phyloP scores from a whole-genome alignment of 2,329 filamentous ascomycete species.

The Alternaria brassicicola region DNA sequence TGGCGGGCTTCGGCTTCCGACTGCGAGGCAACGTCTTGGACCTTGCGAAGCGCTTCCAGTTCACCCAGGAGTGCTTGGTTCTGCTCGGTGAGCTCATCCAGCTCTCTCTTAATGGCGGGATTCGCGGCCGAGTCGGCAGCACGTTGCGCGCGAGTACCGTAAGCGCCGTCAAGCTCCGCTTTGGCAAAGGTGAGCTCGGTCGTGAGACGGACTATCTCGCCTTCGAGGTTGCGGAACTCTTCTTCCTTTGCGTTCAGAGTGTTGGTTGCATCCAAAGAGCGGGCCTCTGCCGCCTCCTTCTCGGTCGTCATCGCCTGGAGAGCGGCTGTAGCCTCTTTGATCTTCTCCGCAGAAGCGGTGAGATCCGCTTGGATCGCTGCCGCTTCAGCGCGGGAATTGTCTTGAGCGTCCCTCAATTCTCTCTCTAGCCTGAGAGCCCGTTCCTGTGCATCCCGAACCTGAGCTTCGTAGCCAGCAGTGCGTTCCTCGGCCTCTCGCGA shows the following conservation, averaged over 20 bases:
- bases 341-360: slow-evolving; percentile 40
- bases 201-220: slow-evolving; percentile 68
- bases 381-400: slow-evolving; percentile 44
- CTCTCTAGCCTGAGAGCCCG: slow-evolving; percentile 42
- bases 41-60: slow-evolving; percentile 51
- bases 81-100: slow-evolving; percentile 60
- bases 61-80: slow-evolving; percentile 52
- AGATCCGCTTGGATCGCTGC: slow-evolving; percentile 48
- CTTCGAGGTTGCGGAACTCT: slow-evolving; percentile 57
- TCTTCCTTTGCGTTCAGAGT: slow-evolving; percentile 43
- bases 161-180: slow-evolving; percentile 92
- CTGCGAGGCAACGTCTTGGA: slow-evolving; percentile 44
- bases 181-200: slow-evolving; percentile 88
- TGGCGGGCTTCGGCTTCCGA: slow-evolving; percentile 46
- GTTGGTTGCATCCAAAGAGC: slow-evolving; percentile 36
- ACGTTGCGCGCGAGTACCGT: slow-evolving; percentile 75
- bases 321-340: slow-evolving; percentile 34
- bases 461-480: slow-evolving; percentile 40
- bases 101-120: slow-evolving; percentile 64
- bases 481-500: slow-evolving; percentile 31
- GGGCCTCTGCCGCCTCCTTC: slow-evolving; percentile 43
- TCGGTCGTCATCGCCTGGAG: slow-evolving; percentile 36
- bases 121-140: slow-evolving; percentile 67
- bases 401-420: slow-evolving; percentile 39
- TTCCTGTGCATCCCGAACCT: slow-evolving; percentile 40